Percentiles rank a stretch among this genome's conserved stretches.
Evolutionary conservation across 768 basidiomycete species (phyloP).

Genomic region (Pisolithus microcarpus): DNA sequence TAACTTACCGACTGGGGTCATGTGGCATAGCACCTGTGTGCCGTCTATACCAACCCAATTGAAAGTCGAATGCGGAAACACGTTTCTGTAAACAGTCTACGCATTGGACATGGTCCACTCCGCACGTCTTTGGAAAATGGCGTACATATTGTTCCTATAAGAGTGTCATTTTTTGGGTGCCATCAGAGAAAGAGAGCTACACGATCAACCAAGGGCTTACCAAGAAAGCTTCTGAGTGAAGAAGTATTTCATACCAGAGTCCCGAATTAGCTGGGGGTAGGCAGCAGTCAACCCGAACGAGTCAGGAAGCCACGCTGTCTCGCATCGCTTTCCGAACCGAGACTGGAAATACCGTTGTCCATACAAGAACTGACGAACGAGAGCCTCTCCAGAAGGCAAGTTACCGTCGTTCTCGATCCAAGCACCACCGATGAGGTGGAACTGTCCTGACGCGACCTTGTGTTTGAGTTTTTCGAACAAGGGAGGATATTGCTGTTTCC

Average conservation of each 20-base stretch:
- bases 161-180: too few relatives aligned
- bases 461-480: slow-evolving; percentile 76
- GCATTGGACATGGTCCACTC: not conserved
- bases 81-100: slow-evolving; percentile 46
- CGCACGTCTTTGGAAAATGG: not conserved
- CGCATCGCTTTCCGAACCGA: slow-evolving; percentile 54
- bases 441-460: slow-evolving; percentile 69
- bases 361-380: slow-evolving; percentile 87
- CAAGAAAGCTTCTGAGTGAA: slow-evolving; percentile 97
- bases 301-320: slow-evolving; percentile 83
- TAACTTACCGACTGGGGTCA: slow-evolving; percentile 78
- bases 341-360: slow-evolving; percentile 84
- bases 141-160: slow-evolving; percentile 72
- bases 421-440: slow-evolving; percentile 85
- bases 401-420: slow-evolving; percentile 94
- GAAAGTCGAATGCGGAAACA: slow-evolving; percentile 93
- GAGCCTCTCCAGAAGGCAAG: slow-evolving; percentile 92
- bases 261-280: slow-evolving; percentile 81
- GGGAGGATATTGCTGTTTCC: slow-evolving; percentile 60
- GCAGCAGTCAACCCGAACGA: slow-evolving; percentile 90
- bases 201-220: slow-evolving; percentile 32
- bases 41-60: slow-evolving; percentile 97
- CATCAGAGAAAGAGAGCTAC: not conserved
- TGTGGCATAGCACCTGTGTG: slow-evolving; percentile 89
- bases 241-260: slow-evolving; percentile 85